Base-by-base conservation (phyloP, 192 early-diverging fungal species). In the Podila minutissima region DNA sequence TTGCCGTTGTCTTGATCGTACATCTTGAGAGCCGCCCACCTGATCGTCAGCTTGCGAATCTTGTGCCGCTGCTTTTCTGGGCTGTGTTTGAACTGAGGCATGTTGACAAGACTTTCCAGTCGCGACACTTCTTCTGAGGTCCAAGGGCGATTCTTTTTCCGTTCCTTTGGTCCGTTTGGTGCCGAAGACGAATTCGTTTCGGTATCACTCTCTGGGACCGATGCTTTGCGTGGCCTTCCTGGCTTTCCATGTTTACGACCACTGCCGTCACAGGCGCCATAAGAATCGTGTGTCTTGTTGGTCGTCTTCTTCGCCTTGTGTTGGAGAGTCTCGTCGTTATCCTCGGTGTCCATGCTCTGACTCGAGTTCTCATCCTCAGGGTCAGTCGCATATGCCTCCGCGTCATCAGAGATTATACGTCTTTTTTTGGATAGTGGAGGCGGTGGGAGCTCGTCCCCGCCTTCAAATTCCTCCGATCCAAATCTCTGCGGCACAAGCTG, bases 1-100 rank as follows among this genome's bases (percentile, higher is more conserved):
- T 81, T 24, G 9, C 77, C 77, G 38, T 73, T 20, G 1, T 12
- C 12, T 38, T 8, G 29, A 46, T 81, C 77, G 29, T 81, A 66
- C 5, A 1, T n/a, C 62, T 81, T 72, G 19, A 81, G 71, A 4
- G 41, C 26, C 20, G 69, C 35, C 77, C 77, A 81, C 55, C 46
- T 64, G 22, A 73, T 33, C 3, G 41, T 64, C 9, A 66, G 37
- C 41, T 71, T 67, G 22, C 57, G 50, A 3, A 4, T 29, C 19
- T 15, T 57, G 9, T 29, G 4, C 28, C 29, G 26, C 7, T 10
- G 7, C 11, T 59, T 66, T 3, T 64, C 8, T 17, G 37, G 29
- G 24, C 20, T 24, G n/a, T 81, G 69, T 32, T 37, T 66, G 29
- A 81, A 81, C 11, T 19, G 10, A 0, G 71, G 71, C 17, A 79